Conservation (phyloP, 2,329 filamentous ascomycete genomes). For the Pyrenochaeta sp. region DNA sequence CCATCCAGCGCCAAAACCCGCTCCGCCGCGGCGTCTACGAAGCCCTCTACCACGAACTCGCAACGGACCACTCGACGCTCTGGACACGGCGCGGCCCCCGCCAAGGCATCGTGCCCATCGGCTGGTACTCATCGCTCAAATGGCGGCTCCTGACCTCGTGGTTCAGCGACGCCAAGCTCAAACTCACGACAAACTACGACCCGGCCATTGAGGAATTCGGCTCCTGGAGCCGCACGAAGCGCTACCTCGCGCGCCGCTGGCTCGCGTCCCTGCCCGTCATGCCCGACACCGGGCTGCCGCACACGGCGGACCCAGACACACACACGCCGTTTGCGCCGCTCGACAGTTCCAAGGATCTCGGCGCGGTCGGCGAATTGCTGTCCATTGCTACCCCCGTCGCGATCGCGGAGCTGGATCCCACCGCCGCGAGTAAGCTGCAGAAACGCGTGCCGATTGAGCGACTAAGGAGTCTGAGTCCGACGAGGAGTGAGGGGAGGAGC, state of each 20-base stretch:
- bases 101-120: conserved; percentile 50
- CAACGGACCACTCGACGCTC: conserved; percentile 53
- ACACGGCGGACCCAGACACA: neutral
- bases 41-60: conserved; percentile 57
- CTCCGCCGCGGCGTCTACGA: conserved; percentile 61
- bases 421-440: conserved; percentile 37
- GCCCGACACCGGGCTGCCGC: conserved; percentile 7
- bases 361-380: conserved; percentile 44
- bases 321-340: neutral
- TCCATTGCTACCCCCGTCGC: conserved; percentile 45
- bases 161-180: conserved; percentile 54
- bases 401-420: conserved; percentile 47
- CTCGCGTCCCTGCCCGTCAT: conserved; percentile 44
- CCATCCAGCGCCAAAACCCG: conserved; percentile 52
- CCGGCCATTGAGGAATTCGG: conserved; percentile 50
- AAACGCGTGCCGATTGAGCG: conserved; percentile 23
- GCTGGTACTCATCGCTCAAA: conserved; percentile 51
- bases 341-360: conserved; percentile 22
- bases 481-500: conserved; percentile 32
- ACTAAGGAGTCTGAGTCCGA: conserved; percentile 43
- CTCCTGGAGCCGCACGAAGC: conserved; percentile 48
- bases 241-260: conserved; percentile 51
- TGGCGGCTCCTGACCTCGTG: conserved; percentile 58
- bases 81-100: conserved; percentile 59
- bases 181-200: conserved; percentile 40